Evolutionary conservation across 1,284 basidiomycete genomes (phyloP).

Genomic region (Agroathelia rolfsii): DNA sequence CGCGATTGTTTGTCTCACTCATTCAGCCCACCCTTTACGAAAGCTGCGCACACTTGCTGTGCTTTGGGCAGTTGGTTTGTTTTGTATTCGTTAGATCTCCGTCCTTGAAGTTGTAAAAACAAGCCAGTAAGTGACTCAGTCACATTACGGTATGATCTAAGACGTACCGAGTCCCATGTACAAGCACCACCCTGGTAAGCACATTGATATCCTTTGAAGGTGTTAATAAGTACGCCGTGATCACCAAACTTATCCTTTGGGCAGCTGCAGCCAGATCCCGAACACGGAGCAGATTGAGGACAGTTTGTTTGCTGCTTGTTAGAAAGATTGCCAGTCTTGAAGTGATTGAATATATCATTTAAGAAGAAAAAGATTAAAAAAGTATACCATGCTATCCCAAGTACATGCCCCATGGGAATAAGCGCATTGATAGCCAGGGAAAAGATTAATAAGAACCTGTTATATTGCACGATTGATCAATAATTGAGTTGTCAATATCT

Average conservation of each 20-base stretch:
- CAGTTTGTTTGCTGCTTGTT: conserved; percentile 5
- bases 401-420: conserved; percentile 5
- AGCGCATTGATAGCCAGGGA: conserved; percentile 5
- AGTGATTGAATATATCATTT: neutral
- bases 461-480: too few species aligned
- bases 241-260: conserved; percentile 13
- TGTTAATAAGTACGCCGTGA: conserved; percentile 15
- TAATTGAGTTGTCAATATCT: too few species aligned
- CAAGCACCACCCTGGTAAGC: conserved; percentile 15
- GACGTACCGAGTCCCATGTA: conserved; percentile 11
- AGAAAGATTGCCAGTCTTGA: conserved; percentile 1
- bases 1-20: too few species aligned
- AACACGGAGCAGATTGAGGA: conserved; percentile 3
- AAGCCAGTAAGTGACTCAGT: too few species aligned
- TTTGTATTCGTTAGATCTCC: too few species aligned
- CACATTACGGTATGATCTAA: too few species aligned
- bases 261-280: conserved; percentile 12
- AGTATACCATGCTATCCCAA: neutral
- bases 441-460: conserved; percentile 4
- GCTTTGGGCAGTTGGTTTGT: too few species aligned
- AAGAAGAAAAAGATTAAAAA: neutral
- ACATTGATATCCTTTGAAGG: conserved; percentile 14
- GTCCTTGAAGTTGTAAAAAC: too few species aligned
- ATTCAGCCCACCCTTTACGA: too few species aligned
- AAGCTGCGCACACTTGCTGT: too few species aligned